Evolutionary conservation across 2,329 filamentous ascomycete species (phyloP), one percentile per base, ranked within the genome.

Genomic region (Aspergillus glaucus): DNA sequence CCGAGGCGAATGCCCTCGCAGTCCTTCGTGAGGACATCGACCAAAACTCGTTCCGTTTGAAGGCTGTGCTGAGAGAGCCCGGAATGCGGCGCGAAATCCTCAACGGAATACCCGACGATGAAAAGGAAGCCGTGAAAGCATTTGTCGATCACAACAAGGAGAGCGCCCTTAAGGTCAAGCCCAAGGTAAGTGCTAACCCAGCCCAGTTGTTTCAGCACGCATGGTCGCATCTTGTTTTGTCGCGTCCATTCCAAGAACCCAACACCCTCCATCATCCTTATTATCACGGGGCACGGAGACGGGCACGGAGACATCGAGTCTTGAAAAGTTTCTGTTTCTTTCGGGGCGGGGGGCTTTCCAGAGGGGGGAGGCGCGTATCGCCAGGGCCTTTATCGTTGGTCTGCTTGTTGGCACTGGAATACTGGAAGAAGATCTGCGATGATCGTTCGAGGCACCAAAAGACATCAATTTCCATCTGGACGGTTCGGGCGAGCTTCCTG

Each of bases 91-190:
- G 75, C 47, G 77, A 76, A 5, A 91, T 91, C 64, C 77, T 92
- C 43, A 77, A 78, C 2, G 75, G 75, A 3, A 70, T 75, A 17
- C 67, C 74, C 47, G 73, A 76, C 45, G 75, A 80, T 47, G 77
- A 82, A 50, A 76, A 79, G 52, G 79, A 79, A 44, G 83, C 78
- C 15, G 67, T 93, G 4, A 77, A 80, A 55, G 86, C 85, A 1
- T 95, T 95, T 67, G 77, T 80, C 19, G 76, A 74, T 40, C 74
- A 78, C 56, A 96, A 95, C 60, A 73, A 79, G 55, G 81, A 83
- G 50, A 86, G 81, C 52, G 88, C 89, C 12, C 75, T 96, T 45
- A 95, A 94, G 76, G 92, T 82, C 34, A 85, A 85, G 62, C 91
- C 91, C 4, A 92, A 91, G 81, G 88, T 89, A 67, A 66, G 78